Percentiles rank a stretch among this genome's conserved stretches.
Evolutionary conservation across 2,329 filamentous ascomycete genomes (phyloP).

Genomic region (Epichloe aotearoae): DNA sequence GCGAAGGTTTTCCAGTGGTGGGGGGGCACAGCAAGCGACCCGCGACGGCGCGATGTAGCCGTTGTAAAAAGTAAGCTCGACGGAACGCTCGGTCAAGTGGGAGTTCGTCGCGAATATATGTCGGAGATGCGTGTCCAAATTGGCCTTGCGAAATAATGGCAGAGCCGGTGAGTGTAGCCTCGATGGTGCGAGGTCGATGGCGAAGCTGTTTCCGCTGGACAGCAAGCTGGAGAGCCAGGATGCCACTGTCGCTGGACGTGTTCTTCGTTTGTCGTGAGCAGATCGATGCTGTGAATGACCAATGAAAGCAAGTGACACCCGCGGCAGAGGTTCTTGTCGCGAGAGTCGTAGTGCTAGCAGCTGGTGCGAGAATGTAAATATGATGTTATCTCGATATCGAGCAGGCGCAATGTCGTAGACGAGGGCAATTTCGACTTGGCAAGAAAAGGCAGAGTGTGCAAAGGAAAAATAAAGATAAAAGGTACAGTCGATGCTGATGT

Average conservation of each 20-base stretch:
- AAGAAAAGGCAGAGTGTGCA: not conserved
- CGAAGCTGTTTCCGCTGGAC: not conserved
- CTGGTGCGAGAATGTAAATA: not conserved
- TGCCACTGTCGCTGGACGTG: not conserved
- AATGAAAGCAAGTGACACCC: not conserved
- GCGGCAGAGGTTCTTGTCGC: not conserved
- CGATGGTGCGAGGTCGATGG: not conserved
- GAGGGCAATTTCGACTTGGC: not conserved
- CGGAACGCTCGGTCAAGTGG: not conserved
- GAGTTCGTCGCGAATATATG: not conserved
- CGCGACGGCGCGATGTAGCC: constrained; percentile 1
- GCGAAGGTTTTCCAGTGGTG: constrained; percentile 2
- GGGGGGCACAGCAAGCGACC: constrained; percentile 1
- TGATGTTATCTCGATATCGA: not conserved
- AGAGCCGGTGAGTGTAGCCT: not conserved
- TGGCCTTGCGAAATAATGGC: not conserved
- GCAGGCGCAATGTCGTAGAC: not conserved
- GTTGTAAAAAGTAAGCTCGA: not conserved
- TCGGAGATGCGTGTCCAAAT: not conserved
- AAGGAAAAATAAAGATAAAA: not conserved
- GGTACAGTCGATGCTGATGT: not conserved
- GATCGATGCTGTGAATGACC: not conserved
- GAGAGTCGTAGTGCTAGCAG: not conserved
- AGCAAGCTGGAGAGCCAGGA: not conserved
- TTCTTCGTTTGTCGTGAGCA: not conserved